Conservation (phyloP, 2,329 filamentous ascomycete genomes). For the Scleromitrula shiraiana region DNA sequence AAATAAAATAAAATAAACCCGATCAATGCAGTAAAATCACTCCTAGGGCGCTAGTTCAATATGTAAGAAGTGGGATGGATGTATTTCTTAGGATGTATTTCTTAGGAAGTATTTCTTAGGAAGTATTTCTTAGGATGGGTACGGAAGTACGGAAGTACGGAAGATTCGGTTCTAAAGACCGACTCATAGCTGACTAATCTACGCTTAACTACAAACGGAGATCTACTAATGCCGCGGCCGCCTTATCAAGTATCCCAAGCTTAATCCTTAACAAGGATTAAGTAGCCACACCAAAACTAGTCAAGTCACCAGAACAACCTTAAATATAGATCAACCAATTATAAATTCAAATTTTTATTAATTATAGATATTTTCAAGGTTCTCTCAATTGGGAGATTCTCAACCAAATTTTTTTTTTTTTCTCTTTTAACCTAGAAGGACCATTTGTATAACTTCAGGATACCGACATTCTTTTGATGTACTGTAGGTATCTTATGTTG, state of each 20-base stretch:
- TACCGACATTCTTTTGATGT: not conserved
- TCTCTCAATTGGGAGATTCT: not conserved
- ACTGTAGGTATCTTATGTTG: slow-evolving; percentile 16
- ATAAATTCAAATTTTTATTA: not conserved
- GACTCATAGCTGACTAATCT: too few species aligned
- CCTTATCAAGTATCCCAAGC: too few species aligned
- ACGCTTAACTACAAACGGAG: too few species aligned
- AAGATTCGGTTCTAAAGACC: too few species aligned
- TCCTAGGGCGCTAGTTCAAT: too few species aligned
- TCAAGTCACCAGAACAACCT: slow-evolving; percentile 3
- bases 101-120: not conserved
- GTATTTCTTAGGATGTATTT: not conserved
- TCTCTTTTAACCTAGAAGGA: not conserved
- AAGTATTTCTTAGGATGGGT: not conserved
- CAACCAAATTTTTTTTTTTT: slow-evolving; percentile 1
- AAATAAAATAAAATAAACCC: too few species aligned
- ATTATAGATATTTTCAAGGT: not conserved
- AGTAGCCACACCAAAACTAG: too few species aligned
- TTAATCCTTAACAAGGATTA: too few species aligned
- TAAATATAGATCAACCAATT: not conserved
- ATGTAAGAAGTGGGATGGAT: too few species aligned
- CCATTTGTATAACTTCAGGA: slow-evolving; percentile 8
- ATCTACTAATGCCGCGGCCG: too few species aligned
- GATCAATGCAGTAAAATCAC: too few species aligned
- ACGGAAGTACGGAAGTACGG: too few species aligned